Evolutionary conservation across 495 filamentous ascomycete genomes (phyloP).

Genomic region (Hypoxylon fragiforme): DNA sequence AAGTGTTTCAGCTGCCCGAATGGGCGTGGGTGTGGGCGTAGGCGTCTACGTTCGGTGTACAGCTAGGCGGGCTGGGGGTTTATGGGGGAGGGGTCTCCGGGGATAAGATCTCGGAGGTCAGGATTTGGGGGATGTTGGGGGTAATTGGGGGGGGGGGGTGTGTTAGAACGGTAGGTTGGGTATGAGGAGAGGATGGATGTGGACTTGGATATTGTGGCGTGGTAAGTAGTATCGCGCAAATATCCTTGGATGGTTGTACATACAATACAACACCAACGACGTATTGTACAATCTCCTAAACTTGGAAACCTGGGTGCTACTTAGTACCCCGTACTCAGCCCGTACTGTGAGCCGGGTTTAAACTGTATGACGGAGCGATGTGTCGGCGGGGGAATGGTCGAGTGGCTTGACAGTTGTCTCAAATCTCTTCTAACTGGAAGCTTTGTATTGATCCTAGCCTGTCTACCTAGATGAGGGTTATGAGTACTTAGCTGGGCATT

Average conservation of each 20-base stretch:
- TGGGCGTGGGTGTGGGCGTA: conserved; percentile 12
- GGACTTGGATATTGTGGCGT: conserved; percentile 14
- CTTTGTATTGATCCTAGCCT: conserved; percentile 17
- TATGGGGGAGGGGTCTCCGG: conserved; percentile 22
- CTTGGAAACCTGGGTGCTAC: no score
- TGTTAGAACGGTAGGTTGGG: neutral
- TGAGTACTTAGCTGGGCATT: conserved; percentile 6
- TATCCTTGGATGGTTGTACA: conserved; percentile 23
- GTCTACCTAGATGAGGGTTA: conserved; percentile 14
- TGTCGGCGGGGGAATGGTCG: conserved; percentile 26
- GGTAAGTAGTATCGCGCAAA: conserved; percentile 15
- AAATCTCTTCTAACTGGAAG: conserved; percentile 15
- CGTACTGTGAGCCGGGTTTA: conserved; percentile 8
- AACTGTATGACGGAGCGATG: conserved; percentile 10
- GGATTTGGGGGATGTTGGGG: conserved; percentile 2
- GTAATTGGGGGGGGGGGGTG: conserved; percentile 14
- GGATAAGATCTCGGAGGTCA: conserved; percentile 28
- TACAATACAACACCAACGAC: conserved; percentile 5
- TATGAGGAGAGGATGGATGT: neutral
- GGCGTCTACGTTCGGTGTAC: conserved; percentile 24
- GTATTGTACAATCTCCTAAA: conserved; percentile 2
- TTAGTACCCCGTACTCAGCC: neutral
- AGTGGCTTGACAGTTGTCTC: conserved; percentile 32
- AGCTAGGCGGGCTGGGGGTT: neutral
- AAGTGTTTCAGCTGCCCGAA: conserved; percentile 28